Evolutionary conservation across 306 rosid species (phyloP).

Genomic region (Lathyrus tuberosus): DNA sequence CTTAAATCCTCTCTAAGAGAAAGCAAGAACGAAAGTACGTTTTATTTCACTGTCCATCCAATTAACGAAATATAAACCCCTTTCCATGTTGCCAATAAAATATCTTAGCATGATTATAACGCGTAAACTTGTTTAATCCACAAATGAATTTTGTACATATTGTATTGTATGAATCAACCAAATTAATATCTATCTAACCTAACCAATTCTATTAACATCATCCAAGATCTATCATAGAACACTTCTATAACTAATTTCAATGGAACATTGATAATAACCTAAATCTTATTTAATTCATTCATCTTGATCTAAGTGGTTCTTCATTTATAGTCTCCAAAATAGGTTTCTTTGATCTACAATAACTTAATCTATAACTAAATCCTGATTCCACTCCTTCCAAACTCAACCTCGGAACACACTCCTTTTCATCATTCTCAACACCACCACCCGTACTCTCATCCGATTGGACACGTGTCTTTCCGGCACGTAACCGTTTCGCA

Average conservation of each 20-base stretch:
- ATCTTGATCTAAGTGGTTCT: constrained; percentile 51
- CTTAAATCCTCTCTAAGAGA: too few relatives aligned
- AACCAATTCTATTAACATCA: background rate
- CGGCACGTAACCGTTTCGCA: constrained; percentile 57
- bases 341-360: constrained; percentile 82
- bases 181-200: background rate
- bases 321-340: constrained; percentile 82
- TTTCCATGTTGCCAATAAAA: background rate
- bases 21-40: too few relatives aligned
- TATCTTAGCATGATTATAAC: background rate
- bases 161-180: constrained; percentile 1
- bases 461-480: constrained; percentile 49
- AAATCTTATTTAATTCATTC: background rate
- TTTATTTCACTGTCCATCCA: background rate
- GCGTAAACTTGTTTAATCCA: constrained; percentile 6
- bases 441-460: constrained; percentile 11
- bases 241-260: too few relatives aligned
- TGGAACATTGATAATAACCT: background rate
- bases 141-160: background rate
- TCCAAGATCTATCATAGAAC: background rate
- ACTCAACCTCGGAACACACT: constrained; percentile 52
- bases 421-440: background rate
- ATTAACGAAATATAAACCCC: background rate
- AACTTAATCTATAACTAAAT: constrained; percentile 58
- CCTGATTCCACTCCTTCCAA: constrained; percentile 66